These are phyloP conservation scores for Furcasterigmium sp. DNA, from an alignment of 2,329 filamentous ascomycete genomes.

Conservation along the genomic window DNA sequence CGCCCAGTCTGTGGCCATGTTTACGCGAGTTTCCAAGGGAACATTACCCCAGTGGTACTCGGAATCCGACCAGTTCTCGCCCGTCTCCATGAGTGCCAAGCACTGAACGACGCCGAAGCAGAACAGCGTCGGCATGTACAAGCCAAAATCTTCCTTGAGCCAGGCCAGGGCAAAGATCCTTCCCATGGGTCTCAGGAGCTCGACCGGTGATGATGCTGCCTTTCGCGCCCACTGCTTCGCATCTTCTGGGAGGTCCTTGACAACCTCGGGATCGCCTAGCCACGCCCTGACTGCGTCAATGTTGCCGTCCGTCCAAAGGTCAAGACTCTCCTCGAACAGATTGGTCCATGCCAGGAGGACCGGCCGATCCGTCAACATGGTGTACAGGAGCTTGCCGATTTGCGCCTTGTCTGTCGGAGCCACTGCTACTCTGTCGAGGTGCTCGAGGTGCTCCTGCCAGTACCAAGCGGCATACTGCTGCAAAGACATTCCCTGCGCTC, in stretches of 20 bases:
- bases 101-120: constrained; percentile 38
- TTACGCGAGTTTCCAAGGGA: constrained; percentile 25
- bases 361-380: constrained; percentile 29
- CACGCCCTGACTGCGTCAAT: constrained; percentile 28
- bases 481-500: constrained; percentile 13
- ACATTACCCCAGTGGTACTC: constrained; percentile 29
- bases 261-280: constrained; percentile 27
- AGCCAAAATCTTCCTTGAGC: constrained; percentile 26
- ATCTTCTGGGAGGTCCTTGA: constrained; percentile 20
- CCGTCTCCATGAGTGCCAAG: constrained; percentile 31
- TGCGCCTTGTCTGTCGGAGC: constrained; percentile 21
- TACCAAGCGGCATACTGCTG: constrained; percentile 36
- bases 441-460: constrained; percentile 35
- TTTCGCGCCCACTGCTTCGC: constrained; percentile 23
- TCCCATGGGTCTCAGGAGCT: constrained; percentile 31
- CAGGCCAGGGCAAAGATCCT: constrained; percentile 31
- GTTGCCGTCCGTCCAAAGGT: constrained; percentile 32
- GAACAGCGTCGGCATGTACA: constrained; percentile 32
- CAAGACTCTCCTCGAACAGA: constrained; percentile 34
- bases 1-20: constrained; percentile 30
- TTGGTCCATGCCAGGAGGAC: constrained; percentile 34
- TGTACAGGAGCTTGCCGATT: constrained; percentile 25
- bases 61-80: constrained; percentile 29
- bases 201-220: constrained; percentile 17
- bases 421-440: constrained; percentile 22